These are phyloP conservation scores for Cryphonectria carpinicola DNA, from an alignment of 2,329 filamentous ascomycete genomes.

Conservation along the genomic window DNA sequence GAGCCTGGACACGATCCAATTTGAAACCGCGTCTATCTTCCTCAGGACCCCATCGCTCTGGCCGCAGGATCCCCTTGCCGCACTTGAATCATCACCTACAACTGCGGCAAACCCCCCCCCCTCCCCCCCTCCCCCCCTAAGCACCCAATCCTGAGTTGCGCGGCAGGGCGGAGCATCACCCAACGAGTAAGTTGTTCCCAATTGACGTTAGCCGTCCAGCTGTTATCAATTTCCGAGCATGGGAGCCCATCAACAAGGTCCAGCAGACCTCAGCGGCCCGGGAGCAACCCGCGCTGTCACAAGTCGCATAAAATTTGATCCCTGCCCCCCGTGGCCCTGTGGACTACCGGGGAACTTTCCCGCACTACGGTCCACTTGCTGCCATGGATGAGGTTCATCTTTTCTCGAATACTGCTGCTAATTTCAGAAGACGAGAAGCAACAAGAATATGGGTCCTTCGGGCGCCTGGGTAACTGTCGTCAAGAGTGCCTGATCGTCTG, in stretches of 20 bases:
- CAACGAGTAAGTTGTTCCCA: not conserved
- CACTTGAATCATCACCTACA: not conserved
- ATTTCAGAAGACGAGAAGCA: slow-evolving; percentile 14
- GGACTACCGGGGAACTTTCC: slow-evolving; percentile 24
- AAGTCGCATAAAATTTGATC: slow-evolving; percentile 23
- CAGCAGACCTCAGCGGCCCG: slow-evolving; percentile 14
- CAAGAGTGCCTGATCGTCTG: not conserved
- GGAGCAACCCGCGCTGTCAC: slow-evolving; percentile 26
- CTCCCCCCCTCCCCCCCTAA: too few species aligned
- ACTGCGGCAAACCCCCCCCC: not conserved
- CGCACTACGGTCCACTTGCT: slow-evolving; percentile 26
- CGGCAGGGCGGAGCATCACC: not conserved
- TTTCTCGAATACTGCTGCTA: slow-evolving; percentile 28
- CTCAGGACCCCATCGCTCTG: not conserved
- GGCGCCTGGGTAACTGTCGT: not conserved
- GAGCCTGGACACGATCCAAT: not conserved
- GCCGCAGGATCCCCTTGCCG: not conserved
- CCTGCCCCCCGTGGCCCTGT: slow-evolving; percentile 14
- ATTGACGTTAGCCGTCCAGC: not conserved
- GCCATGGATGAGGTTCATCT: slow-evolving; percentile 24
- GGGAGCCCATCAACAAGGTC: not conserved
- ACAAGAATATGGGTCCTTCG: not conserved
- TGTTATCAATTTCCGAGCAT: not conserved
- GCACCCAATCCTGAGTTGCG: slow-evolving; percentile 1
- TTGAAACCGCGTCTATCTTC: slow-evolving; percentile 3